Percentiles rank a stretch among this genome's conserved stretches.
Conservation (phyloP, 2,329 filamentous ascomycete genomes). For the Xylariaceae sp. region DNA sequence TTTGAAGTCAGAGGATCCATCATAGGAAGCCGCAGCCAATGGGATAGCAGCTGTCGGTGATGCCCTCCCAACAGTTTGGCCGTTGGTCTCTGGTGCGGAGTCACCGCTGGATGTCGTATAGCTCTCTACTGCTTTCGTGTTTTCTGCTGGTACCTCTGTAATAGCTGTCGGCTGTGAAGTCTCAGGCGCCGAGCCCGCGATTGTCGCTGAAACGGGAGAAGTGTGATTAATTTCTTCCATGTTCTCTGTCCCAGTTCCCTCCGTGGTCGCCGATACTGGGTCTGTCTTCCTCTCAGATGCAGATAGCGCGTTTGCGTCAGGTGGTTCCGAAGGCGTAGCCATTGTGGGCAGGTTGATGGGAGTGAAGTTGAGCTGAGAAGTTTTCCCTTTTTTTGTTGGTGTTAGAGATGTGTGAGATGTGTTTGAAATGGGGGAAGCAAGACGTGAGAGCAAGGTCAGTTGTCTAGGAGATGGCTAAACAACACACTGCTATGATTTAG, state of each 20-base stretch:
- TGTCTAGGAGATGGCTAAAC: too few relatives aligned
- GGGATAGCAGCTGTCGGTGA: background rate
- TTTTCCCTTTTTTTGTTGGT: background rate
- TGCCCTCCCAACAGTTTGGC: background rate
- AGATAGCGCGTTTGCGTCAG: background rate
- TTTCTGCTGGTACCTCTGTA: background rate
- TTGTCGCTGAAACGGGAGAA: background rate
- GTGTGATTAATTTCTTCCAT: background rate
- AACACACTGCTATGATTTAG: conserved; percentile 1
- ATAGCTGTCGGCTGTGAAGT: background rate
- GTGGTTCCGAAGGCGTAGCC: background rate
- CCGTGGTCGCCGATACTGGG: background rate
- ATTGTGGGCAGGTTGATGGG: background rate
- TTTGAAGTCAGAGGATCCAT: conserved; percentile 60
- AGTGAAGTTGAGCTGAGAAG: background rate
- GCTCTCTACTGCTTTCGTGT: background rate
- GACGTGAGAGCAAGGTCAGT: background rate
- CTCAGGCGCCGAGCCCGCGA: background rate
- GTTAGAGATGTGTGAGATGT: conserved; percentile 7
- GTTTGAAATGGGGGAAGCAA: background rate
- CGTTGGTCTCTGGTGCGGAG: background rate
- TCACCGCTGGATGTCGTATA: background rate
- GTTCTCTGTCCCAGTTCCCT: background rate
- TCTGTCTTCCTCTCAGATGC: background rate
- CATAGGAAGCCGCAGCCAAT: conserved; percentile 21